phyloP scores from a whole-genome alignment of 257 asterid species.

The Capsicum rhomboideum region DNA sequence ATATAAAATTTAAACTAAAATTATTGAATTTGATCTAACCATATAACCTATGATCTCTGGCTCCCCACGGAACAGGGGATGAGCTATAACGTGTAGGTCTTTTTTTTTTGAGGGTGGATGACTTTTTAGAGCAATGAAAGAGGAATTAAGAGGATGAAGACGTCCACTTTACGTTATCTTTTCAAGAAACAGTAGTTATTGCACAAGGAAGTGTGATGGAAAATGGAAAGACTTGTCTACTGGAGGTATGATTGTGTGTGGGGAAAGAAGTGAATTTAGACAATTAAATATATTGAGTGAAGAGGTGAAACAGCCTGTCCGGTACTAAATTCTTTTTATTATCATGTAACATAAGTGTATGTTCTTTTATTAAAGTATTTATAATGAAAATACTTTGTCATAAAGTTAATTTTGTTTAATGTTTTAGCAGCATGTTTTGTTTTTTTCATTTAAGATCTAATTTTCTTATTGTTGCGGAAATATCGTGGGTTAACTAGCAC shows the following conservation, averaged over 20 bases:
- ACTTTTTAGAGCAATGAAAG: constrained; percentile 3
- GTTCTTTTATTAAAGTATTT: neutral
- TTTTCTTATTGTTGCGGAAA: neutral
- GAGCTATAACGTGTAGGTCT: neutral
- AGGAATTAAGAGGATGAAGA: constrained; percentile 14
- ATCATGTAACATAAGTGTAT: neutral
- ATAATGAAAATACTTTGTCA: neutral
- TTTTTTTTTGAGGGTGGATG: neutral
- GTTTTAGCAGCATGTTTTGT: neutral
- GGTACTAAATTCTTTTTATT: neutral
- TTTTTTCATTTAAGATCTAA: neutral
- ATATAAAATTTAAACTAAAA: too few species aligned
- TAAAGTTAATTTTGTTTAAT: neutral
- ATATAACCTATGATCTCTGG: too few species aligned
- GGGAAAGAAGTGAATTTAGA: constrained; percentile 21
- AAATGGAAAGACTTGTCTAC: constrained; percentile 16
- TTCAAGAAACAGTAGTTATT: constrained; percentile 42
- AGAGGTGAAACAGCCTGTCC: constrained; percentile 24
- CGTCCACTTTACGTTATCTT: constrained; percentile 69
- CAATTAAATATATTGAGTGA: constrained; percentile 22
- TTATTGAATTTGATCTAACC: too few species aligned
- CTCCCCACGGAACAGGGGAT: too few species aligned
- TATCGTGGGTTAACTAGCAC: too few species aligned
- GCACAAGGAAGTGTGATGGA: constrained; percentile 36
- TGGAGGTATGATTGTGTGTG: constrained; percentile 55